phyloP scores from a whole-genome alignment of 1,284 basidiomycete genomes.

The Ustilago hordei region DNA sequence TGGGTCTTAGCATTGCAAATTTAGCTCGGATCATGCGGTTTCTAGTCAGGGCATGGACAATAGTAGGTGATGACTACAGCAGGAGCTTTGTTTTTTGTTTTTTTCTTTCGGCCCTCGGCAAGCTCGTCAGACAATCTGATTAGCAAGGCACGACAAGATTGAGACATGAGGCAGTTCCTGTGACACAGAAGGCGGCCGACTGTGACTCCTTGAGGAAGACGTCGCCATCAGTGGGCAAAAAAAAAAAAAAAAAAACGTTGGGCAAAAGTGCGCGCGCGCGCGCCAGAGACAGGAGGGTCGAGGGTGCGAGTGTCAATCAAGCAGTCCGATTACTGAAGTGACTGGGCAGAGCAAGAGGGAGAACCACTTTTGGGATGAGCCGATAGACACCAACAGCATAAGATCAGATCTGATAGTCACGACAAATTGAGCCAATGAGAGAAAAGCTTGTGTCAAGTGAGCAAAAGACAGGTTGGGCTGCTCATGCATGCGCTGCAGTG shows the following conservation, averaged over 20 bases:
- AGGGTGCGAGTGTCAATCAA: background rate
- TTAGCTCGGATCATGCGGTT: constrained; percentile 1
- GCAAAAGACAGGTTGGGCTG: background rate
- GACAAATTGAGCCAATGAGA: background rate
- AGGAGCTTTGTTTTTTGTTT: background rate
- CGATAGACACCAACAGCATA: background rate
- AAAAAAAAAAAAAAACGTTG: too few species aligned
- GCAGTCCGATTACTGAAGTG: background rate
- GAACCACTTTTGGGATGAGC: background rate
- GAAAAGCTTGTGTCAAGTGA: background rate
- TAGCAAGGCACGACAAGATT: background rate
- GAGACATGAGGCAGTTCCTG: background rate
- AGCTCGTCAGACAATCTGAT: background rate
- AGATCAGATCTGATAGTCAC: constrained; percentile 4
- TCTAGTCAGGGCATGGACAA: constrained; percentile 5
- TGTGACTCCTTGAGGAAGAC: constrained; percentile 2
- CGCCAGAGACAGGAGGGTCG: background rate
- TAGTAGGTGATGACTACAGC: background rate
- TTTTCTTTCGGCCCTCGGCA: background rate
- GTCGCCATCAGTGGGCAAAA: background rate
- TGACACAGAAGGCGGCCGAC: background rate
- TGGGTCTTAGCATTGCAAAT: background rate
- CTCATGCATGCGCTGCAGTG: constrained; percentile 3
- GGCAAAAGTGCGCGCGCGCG: background rate
- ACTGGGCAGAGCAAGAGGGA: background rate